phyloP scores from a whole-genome alignment of 2,329 filamentous ascomycete genomes.

The Fusarium proliferatum region DNA sequence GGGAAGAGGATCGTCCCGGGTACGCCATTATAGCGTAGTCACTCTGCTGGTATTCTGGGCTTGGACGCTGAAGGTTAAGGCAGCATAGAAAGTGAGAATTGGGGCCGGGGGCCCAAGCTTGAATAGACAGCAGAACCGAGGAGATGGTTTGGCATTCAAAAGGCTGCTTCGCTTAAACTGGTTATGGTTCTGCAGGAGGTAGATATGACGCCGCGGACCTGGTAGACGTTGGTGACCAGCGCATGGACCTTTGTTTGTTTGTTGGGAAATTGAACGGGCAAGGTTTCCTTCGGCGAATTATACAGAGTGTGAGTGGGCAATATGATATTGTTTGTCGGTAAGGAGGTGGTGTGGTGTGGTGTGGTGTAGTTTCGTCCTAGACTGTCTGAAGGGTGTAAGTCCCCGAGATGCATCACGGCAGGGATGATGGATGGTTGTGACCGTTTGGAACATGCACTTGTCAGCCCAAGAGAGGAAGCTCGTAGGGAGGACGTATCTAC shows the following conservation, averaged over 20 bases:
- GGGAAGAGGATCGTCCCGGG: conserved; percentile 38
- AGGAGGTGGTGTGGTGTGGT: conserved; percentile 9
- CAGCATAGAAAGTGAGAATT: not conserved
- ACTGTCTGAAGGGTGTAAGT: not conserved
- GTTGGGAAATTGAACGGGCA: not conserved
- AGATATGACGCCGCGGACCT: conserved; percentile 23
- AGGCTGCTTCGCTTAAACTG: conserved; percentile 14
- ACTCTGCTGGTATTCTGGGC: conserved; percentile 25
- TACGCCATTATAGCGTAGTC: conserved; percentile 39
- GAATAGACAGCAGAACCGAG: conserved; percentile 21
- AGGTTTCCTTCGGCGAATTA: not conserved
- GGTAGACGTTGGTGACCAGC: conserved; percentile 5
- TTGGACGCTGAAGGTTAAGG: conserved; percentile 5
- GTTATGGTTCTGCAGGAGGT: conserved; percentile 11
- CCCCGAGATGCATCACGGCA: not conserved
- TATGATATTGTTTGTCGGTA: conserved; percentile 10
- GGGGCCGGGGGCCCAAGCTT: conserved; percentile 17
- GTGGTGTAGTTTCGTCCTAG: not conserved
- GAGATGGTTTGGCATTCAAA: conserved; percentile 29
- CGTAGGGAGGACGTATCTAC: not conserved
- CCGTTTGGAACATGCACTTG: conserved; percentile 10
- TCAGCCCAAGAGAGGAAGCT: not conserved
- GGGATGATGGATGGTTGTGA: conserved; percentile 9
- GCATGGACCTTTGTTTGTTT: conserved; percentile 17
- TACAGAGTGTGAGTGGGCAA: not conserved